Base-by-base conservation (phyloP, 2,329 filamentous ascomycete genomes). In the Nigrograna mackinnonii region DNA sequence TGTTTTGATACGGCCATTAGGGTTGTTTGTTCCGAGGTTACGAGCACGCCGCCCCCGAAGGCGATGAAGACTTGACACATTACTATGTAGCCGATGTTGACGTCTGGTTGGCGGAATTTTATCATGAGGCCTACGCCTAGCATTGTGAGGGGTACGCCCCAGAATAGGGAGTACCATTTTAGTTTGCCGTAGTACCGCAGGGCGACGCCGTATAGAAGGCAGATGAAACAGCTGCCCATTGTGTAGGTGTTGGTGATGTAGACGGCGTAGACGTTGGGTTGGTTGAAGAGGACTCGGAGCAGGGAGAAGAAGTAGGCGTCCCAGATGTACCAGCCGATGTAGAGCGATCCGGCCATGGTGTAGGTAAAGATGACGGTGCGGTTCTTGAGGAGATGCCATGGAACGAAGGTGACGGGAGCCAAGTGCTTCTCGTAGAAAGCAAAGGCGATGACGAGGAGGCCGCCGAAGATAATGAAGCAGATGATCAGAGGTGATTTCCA, bases 301-400 rank as follows among this genome's bases (percentile, higher is more conserved):
- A 67, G 70, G 5, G 68, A 71, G 38, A 55, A 60, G 54, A 69
- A 72, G 54, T 71, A 72, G 22, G 44, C 46, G 47, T 64, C 55
- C 69, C 69, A 73, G 53, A 60, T 60, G 43, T 50, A 60, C 30
- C 51, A 62, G 40, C 46, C 49, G 43, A 60, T 37, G 36, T 58
- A 59, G 35, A 55, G 45, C 2, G 54, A 56, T n/a, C 69, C 68
- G n/a, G 74, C 67, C 6, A 81, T 61, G 12, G 77, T 48, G 41
- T 74, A 81, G 4, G 79, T 74, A 9, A 78, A 77, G 3, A 78
- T 47, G 11, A 80, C 71, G 1, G 77, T 79, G 16, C 74, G 72
- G 37, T 77, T 66, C 31, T 63, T 66, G 38, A 80, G 67, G 7
- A 79, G 57, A 17, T 71, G 47, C 63, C 66, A 78, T 1, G 72